Conservation (phyloP, 495 filamentous ascomycete species). For the Letharia lupina region DNA sequence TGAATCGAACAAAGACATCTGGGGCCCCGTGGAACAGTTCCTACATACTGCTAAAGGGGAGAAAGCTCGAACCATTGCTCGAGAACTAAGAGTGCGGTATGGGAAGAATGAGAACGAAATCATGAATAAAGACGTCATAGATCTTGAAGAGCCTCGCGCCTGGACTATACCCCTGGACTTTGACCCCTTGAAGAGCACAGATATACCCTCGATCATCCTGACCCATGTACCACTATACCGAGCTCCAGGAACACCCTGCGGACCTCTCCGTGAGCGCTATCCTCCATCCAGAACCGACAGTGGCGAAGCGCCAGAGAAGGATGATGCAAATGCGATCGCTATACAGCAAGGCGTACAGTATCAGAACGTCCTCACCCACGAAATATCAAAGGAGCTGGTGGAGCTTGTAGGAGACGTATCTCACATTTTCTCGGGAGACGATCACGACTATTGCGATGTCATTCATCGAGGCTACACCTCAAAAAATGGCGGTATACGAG, state of each 20-base stretch:
- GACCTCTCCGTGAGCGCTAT: constrained; percentile 75
- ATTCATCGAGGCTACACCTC: constrained; percentile 58
- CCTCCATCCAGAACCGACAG: constrained; percentile 58
- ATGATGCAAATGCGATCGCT: constrained; percentile 68
- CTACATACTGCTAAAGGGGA: constrained; percentile 50
- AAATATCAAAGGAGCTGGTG: constrained; percentile 64
- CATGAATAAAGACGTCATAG: constrained; percentile 40
- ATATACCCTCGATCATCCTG: constrained; percentile 76
- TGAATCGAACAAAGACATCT: constrained; percentile 50
- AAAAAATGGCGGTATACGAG: constrained; percentile 55
- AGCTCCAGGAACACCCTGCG: constrained; percentile 71
- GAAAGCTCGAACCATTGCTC: constrained; percentile 36
- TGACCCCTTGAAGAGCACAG: constrained; percentile 19
- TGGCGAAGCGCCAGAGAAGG: constrained; percentile 47
- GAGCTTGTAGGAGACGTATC: constrained; percentile 64
- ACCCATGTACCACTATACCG: constrained; percentile 90
- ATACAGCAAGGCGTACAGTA: constrained; percentile 83
- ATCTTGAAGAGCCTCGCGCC: constrained; percentile 17
- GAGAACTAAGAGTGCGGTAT: constrained; percentile 35
- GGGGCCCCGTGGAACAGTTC: constrained; percentile 68
- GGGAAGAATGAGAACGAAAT: constrained; percentile 38
- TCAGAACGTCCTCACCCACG: constrained; percentile 77
- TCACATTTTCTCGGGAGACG: constrained; percentile 88
- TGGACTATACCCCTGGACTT: constrained; percentile 9
- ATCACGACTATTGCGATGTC: constrained; percentile 96